Conservation (phyloP, 768 basidiomycete genomes). For the Cantharellus anzutake region DNA sequence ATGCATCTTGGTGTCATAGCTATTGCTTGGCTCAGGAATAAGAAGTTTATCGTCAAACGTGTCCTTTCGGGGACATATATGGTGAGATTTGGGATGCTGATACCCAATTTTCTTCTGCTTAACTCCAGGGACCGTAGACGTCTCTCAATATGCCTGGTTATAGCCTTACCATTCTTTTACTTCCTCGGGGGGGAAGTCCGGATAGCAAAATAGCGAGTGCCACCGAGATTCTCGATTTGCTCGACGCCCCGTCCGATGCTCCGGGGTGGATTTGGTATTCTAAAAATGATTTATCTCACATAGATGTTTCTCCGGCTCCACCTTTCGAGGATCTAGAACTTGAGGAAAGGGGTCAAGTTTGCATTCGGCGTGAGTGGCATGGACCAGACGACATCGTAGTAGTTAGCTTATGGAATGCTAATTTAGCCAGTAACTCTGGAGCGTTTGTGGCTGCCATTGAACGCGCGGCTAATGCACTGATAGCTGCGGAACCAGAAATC, state of each 20-base stretch:
- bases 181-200: slow-evolving; percentile 31
- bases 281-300: slow-evolving; percentile 15
- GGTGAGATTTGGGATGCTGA: slow-evolving; percentile 25
- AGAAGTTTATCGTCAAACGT: slow-evolving; percentile 33
- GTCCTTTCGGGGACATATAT: slow-evolving; percentile 71
- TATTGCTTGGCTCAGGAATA: slow-evolving; percentile 12
- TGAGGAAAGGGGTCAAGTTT: too few relatives aligned
- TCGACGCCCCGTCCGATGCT: slow-evolving; percentile 46
- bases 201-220: slow-evolving; percentile 18
- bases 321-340: background rate
- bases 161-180: slow-evolving; percentile 62
- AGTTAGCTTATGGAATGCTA: background rate
- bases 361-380: background rate
- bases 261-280: slow-evolving; percentile 82
- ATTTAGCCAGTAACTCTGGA: slow-evolving; percentile 18
- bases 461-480: slow-evolving; percentile 43
- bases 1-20: slow-evolving; percentile 5
- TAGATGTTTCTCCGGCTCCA: background rate
- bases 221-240: slow-evolving; percentile 36
- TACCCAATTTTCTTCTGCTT: background rate
- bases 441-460: slow-evolving; percentile 36
- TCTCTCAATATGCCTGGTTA: slow-evolving; percentile 89
- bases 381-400: background rate
- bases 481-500: slow-evolving; percentile 71
- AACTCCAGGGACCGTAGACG: slow-evolving; percentile 28